These are phyloP conservation scores for Blumeria graminis DNA, from an alignment of 2,329 filamentous ascomycete species.

Conservation along the genomic window DNA sequence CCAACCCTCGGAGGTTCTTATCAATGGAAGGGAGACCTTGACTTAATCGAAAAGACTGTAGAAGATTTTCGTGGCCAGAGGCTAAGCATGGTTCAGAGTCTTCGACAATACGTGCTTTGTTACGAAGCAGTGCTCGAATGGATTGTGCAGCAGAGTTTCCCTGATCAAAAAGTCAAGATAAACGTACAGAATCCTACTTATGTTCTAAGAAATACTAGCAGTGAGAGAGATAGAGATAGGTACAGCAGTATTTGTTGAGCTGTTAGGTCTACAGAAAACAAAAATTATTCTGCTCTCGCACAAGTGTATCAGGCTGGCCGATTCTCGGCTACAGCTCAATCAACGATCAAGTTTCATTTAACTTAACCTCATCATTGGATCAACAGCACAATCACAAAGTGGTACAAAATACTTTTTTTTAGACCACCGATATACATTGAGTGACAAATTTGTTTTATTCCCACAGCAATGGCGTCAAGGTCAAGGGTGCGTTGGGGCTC, in stretches of 20 bases:
- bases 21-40: conserved; percentile 44
- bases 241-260: background rate
- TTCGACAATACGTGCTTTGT: conserved; percentile 83
- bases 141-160: conserved; percentile 23
- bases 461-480: too few relatives aligned
- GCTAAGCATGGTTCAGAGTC: conserved; percentile 87
- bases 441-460: too few relatives aligned
- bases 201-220: background rate
- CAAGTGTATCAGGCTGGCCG: background rate
- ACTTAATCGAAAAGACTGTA: conserved; percentile 69
- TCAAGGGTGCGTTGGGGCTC: too few relatives aligned
- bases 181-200: background rate
- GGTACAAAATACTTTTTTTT: too few relatives aligned
- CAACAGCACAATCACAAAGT: background rate
- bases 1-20: conserved; percentile 27
- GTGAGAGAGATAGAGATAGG: background rate
- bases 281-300: background rate
- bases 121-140: conserved; percentile 91
- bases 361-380: background rate
- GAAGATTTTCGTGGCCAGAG: conserved; percentile 75
- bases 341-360: background rate
- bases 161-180: background rate
- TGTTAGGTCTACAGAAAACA: background rate
- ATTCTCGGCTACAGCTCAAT: too few relatives aligned
- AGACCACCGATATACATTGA: too few relatives aligned